These are phyloP conservation scores for Diaporthe caulivora DNA, from an alignment of 2,329 filamentous ascomycete species.

Conservation along the genomic window DNA sequence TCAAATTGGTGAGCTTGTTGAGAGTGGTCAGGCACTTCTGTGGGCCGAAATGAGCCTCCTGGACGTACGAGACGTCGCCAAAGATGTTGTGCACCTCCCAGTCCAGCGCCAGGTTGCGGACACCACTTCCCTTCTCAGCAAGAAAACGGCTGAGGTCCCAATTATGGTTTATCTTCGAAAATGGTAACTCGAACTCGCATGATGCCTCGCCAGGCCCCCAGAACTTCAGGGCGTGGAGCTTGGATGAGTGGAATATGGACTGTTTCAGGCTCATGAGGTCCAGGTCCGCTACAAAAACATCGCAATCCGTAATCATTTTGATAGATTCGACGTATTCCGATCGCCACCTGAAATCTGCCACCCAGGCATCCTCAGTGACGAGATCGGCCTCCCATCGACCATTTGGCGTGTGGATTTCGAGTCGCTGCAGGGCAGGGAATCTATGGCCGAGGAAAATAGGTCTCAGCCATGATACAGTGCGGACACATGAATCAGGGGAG, in stretches of 20 bases:
- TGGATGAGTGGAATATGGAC: not conserved
- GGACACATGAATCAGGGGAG: no score
- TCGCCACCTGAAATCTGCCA: no score
- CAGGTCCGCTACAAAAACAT: not conserved
- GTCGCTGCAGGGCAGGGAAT: not conserved
- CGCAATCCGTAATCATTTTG: not conserved
- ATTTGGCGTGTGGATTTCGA: not conserved
- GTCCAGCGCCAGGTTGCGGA: slow-evolving; percentile 8
- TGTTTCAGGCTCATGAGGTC: not conserved
- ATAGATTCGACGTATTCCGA: not conserved
- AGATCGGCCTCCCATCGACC: slow-evolving; percentile 3
- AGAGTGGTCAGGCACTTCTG: not conserved
- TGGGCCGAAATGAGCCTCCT: not conserved
- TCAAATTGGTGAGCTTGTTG: not conserved
- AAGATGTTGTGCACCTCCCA: not conserved
- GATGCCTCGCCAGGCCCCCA: not conserved
- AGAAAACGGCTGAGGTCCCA: slow-evolving; percentile 1
- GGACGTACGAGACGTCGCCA: no score
- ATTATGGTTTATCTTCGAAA: no score
- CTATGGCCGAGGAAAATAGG: not conserved
- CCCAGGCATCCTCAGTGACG: not conserved
- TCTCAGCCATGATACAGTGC: not conserved
- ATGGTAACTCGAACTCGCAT: not conserved
- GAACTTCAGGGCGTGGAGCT: not conserved
- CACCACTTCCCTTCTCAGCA: not conserved